Conservation (phyloP, 1,139 yeast genomes). For the Candida sanyaensis region DNA sequence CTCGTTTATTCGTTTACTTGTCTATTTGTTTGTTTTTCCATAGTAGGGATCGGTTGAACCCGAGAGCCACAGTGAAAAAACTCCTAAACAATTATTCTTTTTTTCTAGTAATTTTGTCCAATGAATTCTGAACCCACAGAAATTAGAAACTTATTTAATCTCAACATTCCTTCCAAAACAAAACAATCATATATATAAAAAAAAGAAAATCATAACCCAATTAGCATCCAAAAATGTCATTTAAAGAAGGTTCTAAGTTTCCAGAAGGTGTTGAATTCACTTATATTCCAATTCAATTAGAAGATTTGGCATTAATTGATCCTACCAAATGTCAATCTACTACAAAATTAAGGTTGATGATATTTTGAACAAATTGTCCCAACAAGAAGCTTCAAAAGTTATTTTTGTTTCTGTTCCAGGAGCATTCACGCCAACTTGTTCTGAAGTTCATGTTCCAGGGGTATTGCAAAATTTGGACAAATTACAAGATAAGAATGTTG, state of each 20-base stretch:
- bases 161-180: neutral
- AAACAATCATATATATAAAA: neutral
- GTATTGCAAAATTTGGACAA: slow-evolving; percentile 54
- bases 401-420: slow-evolving; percentile 86
- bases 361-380: slow-evolving; percentile 16
- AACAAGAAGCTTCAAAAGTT: slow-evolving; percentile 42
- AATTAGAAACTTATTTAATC: neutral
- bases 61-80: no score
- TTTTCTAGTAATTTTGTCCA: no score
- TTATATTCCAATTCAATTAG: slow-evolving; percentile 53
- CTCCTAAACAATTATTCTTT: no score
- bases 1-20: neutral
- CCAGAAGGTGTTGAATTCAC: slow-evolving; percentile 56
- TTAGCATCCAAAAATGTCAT: slow-evolving; percentile 9
- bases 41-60: no score
- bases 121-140: no score
- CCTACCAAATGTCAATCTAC: slow-evolving; percentile 54
- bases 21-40: neutral
- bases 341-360: slow-evolving; percentile 22
- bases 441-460: slow-evolving; percentile 80
- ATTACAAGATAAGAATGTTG: slow-evolving; percentile 63
- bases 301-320: slow-evolving; percentile 36
- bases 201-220: neutral
- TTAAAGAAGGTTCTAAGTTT: slow-evolving; percentile 33
- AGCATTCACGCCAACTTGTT: slow-evolving; percentile 91